Evolutionary conservation across 371 early-diverging fungal species (phyloP), one percentile per base, ranked within the genome.

Genomic region (Syncephalastrum contaminatum): DNA sequence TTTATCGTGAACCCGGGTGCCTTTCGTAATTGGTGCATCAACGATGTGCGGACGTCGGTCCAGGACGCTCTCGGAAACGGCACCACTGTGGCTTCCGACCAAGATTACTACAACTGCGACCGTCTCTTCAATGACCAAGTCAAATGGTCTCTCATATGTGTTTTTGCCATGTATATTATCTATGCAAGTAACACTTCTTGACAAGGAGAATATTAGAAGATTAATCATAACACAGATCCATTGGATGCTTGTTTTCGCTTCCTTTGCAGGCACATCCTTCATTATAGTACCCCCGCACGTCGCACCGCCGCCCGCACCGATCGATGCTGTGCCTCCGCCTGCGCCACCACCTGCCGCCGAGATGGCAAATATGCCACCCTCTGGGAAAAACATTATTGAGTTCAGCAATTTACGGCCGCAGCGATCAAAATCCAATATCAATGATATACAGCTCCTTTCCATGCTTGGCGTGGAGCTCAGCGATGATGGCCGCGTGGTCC

Each of bases 91-190:
- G 24, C 19, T 19, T 21, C 51, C 12, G 30, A 50, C 14, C 47
- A 12, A 1, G 73, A 75, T 40, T 67, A 62, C n/a, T 79, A 73
- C 48, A 75, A 79, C 22, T 79, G 79, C 19, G 53, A 69, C 27
- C 65, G 69, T 27, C 19, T 79, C n/a, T 75, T 56, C 40, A 43
- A 69, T 21, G 69, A 71, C 47, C 73, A 79, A 57, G 25, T 71
- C 20, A 79, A 79, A 51, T 79, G 75, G 67, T 59, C 68, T 1
- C 48, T 79, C 7, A 18, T 69, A n/a, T 65, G 68, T 20, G 53
- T 67, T 12, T 43, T 72, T 2, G 43, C 69, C 13, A 72, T 79
- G 60, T 66, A 53, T 56, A 46, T 75, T 27, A 46, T 71, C 25
- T 79, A 79, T 61, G 79, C 69, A 73, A 62, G 72, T 56, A 12